phyloP scores from a whole-genome alignment of 163 green algal species.

The Chloroidium sp. region DNA sequence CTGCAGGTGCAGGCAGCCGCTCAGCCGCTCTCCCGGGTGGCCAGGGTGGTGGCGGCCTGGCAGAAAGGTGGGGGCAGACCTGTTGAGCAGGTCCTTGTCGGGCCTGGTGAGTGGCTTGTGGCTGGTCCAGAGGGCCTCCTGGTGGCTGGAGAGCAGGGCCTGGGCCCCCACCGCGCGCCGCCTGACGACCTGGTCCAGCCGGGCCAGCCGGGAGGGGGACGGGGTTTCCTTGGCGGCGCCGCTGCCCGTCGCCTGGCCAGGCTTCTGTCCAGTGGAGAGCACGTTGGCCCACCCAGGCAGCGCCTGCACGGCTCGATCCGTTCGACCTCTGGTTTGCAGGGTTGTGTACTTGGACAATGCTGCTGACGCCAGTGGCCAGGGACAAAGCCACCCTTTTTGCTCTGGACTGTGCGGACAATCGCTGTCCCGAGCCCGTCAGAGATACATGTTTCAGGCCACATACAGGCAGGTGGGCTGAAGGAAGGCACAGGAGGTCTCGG shows the following conservation, averaged over 20 bases:
- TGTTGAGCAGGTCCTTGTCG: slow-evolving; percentile 31
- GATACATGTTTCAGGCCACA: no score
- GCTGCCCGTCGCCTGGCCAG: background rate
- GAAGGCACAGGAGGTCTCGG: no score
- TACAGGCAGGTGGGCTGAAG: no score
- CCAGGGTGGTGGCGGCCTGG: background rate
- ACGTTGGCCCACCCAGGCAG: slow-evolving; percentile 52
- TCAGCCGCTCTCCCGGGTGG: background rate
- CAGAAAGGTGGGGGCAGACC: slow-evolving; percentile 6
- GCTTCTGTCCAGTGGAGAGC: slow-evolving; percentile 38
- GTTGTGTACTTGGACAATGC: no score
- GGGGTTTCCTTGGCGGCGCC: background rate
- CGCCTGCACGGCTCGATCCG: slow-evolving; percentile 8
- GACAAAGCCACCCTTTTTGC: no score
- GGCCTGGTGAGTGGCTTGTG: slow-evolving; percentile 48
- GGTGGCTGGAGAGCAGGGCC: slow-evolving; percentile 41
- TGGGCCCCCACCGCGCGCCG: slow-evolving; percentile 9
- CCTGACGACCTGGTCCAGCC: slow-evolving; percentile 16
- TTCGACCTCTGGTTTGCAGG: background rate
- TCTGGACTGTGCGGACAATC: no score
- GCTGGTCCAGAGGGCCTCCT: slow-evolving; percentile 48
- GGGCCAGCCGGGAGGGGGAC: slow-evolving; percentile 10
- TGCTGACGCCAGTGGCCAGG: no score
- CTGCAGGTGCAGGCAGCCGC: slow-evolving; percentile 6
- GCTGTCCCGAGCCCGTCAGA: no score